Evolutionary conservation across 331 rosid genomes (phyloP), one percentile per base, ranked within the genome.

Genomic region (Pyracantha coccinea): DNA sequence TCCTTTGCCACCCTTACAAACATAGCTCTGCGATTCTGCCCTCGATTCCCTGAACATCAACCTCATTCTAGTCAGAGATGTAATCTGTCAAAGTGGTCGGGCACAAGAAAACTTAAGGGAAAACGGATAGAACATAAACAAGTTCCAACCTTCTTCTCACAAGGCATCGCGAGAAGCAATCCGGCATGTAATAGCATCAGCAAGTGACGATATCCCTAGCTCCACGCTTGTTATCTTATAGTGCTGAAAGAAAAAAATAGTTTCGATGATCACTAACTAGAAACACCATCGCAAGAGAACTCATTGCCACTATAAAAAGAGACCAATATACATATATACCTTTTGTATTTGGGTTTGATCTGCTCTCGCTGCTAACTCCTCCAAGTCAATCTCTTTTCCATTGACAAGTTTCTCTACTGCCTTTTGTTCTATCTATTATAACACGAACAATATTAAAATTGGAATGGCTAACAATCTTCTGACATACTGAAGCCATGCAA

Each of bases 161-260:
- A 88, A 77, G 68, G 93, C 93, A 71, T 90, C 97, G 8, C 95
- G 93, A 19, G 96, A 85, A 32, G 96, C 95, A n/a, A 91, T 91
- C 19, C 96, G 86, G 73, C 95, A 87, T 47, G 85, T 80, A 69
- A 93, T 90, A 38, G 93, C 96, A 85, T 91, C 95, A 28, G 89
- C 87, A 68, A 91, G 85, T 17, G 97, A 83, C 24, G 98, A 91
- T 33, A 94, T 54, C 72, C 88, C 96, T 41, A 90, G 87, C 79
- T 94, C 97, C 20, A 28, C 52, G 44, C 81, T 81, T 69, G 93
- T 73, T 78, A 94, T 88, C 88, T 87, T 94, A 83, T 87, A 94
- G 75, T 91, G 93, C 97, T 93, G 95, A 69, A 81, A 71, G 94
- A 75, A 83, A 71, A 55, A 80, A 23, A 81, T 57, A 74, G 27